phyloP scores from a whole-genome alignment of 345 rosid genomes.

The Mangifera indica region DNA sequence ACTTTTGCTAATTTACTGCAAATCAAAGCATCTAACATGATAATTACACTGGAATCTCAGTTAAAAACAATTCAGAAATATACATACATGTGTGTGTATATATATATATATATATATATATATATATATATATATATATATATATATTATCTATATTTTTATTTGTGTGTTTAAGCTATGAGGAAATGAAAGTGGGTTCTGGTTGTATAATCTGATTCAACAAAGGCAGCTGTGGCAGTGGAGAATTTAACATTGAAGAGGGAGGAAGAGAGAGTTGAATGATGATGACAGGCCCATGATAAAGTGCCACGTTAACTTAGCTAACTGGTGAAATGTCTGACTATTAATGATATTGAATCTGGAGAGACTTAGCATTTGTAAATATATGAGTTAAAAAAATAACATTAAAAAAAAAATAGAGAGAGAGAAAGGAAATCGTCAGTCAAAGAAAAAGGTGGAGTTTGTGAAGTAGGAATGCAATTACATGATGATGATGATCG shows the following conservation, averaged over 20 bases:
- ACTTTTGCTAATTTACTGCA: background rate
- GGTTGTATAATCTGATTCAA: slow-evolving; percentile 16
- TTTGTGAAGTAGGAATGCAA: slow-evolving; percentile 27
- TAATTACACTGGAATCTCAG: background rate
- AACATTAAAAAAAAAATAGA: too few species aligned
- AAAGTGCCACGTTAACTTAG: slow-evolving; percentile 9
- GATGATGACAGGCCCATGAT: slow-evolving; percentile 8
- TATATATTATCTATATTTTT: too few species aligned
- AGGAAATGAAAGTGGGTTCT: slow-evolving; percentile 14
- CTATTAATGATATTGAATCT: too few species aligned
- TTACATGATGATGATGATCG: slow-evolving; percentile 26
- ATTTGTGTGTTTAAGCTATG: too few species aligned
- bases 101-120: too few species aligned
- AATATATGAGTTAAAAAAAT: too few species aligned
- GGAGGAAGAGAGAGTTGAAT: slow-evolving; percentile 7
- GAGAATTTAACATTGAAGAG: slow-evolving; percentile 14
- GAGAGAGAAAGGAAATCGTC: too few species aligned
- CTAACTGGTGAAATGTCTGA: too few species aligned
- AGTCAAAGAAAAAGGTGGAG: slow-evolving; percentile 42
- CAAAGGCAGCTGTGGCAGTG: slow-evolving; percentile 15
- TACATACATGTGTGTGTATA: too few species aligned
- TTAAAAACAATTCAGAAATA: background rate
- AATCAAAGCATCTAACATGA: background rate
- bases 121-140: too few species aligned
- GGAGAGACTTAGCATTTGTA: background rate